Percentiles rank a stretch among this genome's conserved stretches.
Evolutionary conservation across 148 eudicot species (phyloP).

Genomic region (Chenopodium formosanum): DNA sequence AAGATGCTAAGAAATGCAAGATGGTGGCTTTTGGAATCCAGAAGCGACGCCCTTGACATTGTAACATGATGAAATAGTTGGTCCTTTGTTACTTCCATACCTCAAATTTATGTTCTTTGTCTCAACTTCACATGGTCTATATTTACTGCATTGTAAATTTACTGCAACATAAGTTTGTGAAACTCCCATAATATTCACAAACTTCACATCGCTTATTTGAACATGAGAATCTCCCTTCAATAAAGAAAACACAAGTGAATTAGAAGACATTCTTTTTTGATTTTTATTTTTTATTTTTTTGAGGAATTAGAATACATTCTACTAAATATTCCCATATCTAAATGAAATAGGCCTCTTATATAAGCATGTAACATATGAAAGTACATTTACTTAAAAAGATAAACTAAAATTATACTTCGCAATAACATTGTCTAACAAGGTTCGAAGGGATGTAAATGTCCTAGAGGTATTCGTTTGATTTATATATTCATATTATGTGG

Average conservation of each 20-base stretch:
- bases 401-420: too few relatives aligned
- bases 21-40: slow-evolving; percentile 34
- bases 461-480: too few relatives aligned
- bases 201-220: slow-evolving; percentile 44
- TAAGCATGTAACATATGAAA: too few relatives aligned
- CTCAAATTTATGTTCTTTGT: slow-evolving; percentile 38
- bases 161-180: slow-evolving; percentile 45
- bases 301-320: neutral
- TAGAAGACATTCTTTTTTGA: neutral
- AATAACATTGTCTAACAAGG: too few relatives aligned
- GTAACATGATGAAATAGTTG: slow-evolving; percentile 33
- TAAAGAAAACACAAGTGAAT: neutral
- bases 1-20: slow-evolving; percentile 15
- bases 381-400: too few relatives aligned
- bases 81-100: slow-evolving; percentile 28
- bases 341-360: too few relatives aligned
- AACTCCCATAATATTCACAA: slow-evolving; percentile 40
- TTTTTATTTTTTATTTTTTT: too few relatives aligned
- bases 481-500: too few relatives aligned
- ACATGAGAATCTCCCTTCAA: slow-evolving; percentile 35
- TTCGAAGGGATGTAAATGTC: too few relatives aligned
- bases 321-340: too few relatives aligned
- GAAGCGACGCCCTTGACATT: slow-evolving; percentile 37
- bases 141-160: slow-evolving; percentile 38
- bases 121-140: slow-evolving; percentile 40